Percentiles rank a stretch among this genome's conserved stretches.
These are phyloP conservation scores for Lactifluus hygrophoroides DNA, from an alignment of 768 basidiomycete species.

Conservation along the genomic window DNA sequence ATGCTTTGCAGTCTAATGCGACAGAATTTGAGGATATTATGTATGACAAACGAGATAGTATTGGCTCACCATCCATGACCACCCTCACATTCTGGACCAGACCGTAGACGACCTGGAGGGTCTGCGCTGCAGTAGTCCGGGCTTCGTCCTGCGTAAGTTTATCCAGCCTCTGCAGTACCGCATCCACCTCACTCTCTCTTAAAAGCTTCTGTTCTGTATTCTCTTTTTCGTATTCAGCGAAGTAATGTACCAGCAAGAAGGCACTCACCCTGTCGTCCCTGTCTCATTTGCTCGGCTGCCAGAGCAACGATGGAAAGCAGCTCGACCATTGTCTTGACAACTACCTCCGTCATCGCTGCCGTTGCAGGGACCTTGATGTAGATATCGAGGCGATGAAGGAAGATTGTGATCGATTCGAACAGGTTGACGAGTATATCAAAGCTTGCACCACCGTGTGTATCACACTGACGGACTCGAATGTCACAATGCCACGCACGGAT, in stretches of 20 bases:
- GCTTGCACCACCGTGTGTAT: neutral
- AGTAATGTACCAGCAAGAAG: neutral
- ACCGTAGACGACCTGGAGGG: neutral
- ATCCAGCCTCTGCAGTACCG: neutral
- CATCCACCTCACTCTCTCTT: neutral
- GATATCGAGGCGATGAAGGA: neutral
- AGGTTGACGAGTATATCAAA: neutral
- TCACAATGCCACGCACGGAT: neutral
- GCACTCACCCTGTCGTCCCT: neutral
- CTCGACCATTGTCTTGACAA: neutral
- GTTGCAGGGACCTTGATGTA: neutral
- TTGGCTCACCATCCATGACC: too few relatives aligned
- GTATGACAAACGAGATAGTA: too few relatives aligned
- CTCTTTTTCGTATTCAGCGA: neutral
- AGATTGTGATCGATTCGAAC: neutral
- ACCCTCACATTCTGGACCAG: too few relatives aligned
- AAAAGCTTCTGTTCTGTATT: neutral
- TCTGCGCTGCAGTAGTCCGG: neutral
- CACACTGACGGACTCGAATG: neutral
- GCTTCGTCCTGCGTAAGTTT: neutral
- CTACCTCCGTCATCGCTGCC: neutral
- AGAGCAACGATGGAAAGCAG: neutral
- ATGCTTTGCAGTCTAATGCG: too few relatives aligned
- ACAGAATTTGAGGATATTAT: too few relatives aligned
- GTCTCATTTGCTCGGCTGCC: neutral